Percentiles rank a stretch among this genome's conserved stretches.
Evolutionary conservation across 2,329 filamentous ascomycete genomes (phyloP).

Genomic region (Hansfordia pulvinata): DNA sequence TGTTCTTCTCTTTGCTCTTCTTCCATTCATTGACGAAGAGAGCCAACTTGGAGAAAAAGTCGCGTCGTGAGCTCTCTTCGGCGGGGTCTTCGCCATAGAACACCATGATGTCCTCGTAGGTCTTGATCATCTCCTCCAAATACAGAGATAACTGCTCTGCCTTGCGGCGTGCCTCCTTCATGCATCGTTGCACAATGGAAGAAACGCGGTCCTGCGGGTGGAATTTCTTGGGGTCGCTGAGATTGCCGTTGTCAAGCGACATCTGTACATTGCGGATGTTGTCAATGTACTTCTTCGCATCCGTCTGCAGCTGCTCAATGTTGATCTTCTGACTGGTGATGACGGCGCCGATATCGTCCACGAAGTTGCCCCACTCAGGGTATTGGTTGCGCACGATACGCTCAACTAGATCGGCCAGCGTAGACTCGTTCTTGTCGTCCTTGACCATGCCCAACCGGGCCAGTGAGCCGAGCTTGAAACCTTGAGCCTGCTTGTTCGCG

Average conservation of each 20-base stretch:
- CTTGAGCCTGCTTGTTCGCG: slow-evolving; percentile 91
- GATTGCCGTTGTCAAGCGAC: slow-evolving; percentile 82
- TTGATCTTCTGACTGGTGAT: slow-evolving; percentile 78
- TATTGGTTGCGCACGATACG: slow-evolving; percentile 95
- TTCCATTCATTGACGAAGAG: slow-evolving; percentile 89
- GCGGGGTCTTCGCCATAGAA: slow-evolving; percentile 91
- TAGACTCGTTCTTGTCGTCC: slow-evolving; percentile 96
- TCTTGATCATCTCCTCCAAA: slow-evolving; percentile 80
- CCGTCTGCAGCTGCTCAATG: slow-evolving; percentile 76
- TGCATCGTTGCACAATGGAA: slow-evolving; percentile 78
- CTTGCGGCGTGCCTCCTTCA: slow-evolving; percentile 95
- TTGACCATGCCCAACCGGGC: slow-evolving; percentile 94
- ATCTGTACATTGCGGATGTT: slow-evolving; percentile 90
- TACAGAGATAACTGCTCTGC: slow-evolving; percentile 92
- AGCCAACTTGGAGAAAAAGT: slow-evolving; percentile 92
- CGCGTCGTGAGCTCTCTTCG: slow-evolving; percentile 84
- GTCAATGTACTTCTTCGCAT: slow-evolving; percentile 85
- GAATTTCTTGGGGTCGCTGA: slow-evolving; percentile 95
- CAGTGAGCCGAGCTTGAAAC: slow-evolving; percentile 94
- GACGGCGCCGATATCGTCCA: slow-evolving; percentile 71
- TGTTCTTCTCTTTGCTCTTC: slow-evolving; percentile 90
- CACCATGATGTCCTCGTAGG: slow-evolving; percentile 88
- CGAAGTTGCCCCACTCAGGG: slow-evolving; percentile 84
- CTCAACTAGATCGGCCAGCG: slow-evolving; percentile 89
- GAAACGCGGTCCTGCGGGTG: slow-evolving; percentile 92